Base-by-base conservation (phyloP, 2,329 filamentous ascomycete genomes). In the Clarireedia homoeocarpa region DNA sequence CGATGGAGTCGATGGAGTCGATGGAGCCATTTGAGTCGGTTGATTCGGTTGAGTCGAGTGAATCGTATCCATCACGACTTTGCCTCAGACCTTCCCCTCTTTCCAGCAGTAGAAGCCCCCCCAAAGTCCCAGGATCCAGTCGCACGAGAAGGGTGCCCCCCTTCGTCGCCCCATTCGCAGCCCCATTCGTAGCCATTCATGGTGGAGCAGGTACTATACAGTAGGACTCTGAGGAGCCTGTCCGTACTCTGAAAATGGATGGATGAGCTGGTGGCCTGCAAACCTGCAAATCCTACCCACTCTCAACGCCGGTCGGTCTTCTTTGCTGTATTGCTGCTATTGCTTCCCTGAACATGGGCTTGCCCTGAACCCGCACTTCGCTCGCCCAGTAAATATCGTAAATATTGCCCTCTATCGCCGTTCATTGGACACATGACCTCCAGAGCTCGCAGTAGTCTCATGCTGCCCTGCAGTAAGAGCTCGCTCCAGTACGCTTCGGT, bases 371-470 rank as follows among this genome's bases (percentile, higher is more conserved):
- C 24, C 10, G 26, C 34, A 15, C 53, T 51, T 55, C 26, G 26
- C 46, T 55, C 46, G 15, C 7, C 53, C 46, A 51, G 53, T 48
- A 23, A 40, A 34, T 48, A 36, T 36, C 14, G 39, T 42, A 53
- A 36, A 53, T 15, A 24, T 24, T 42, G 27, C 52, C 52, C 48
- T 23, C 34, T 30, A 51, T 55, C 46, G 38, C 50, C 30, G 42
- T 55, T 17, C 53, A 56, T 52, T 52, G 53, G 53, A 51, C 53
- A 56, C 42, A 51, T 56, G 48, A 56, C 40, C 42, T 45, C 17
- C 52, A n/a, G 34, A 26, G 27, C 27, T 52, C 53, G 48, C 53
- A 56, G 48, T 56, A 56, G 53, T 52, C 53, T 47, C 30, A 52
- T 52, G 53, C 39, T 52, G 27, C 39, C 53, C 42, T 56, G 53